A percentile compares a stretch with the other conserved stretches of the same genome.
Evolutionary conservation across 208 protist genomes (phyloP).

Genomic region (Crithidia thermophila): DNA sequence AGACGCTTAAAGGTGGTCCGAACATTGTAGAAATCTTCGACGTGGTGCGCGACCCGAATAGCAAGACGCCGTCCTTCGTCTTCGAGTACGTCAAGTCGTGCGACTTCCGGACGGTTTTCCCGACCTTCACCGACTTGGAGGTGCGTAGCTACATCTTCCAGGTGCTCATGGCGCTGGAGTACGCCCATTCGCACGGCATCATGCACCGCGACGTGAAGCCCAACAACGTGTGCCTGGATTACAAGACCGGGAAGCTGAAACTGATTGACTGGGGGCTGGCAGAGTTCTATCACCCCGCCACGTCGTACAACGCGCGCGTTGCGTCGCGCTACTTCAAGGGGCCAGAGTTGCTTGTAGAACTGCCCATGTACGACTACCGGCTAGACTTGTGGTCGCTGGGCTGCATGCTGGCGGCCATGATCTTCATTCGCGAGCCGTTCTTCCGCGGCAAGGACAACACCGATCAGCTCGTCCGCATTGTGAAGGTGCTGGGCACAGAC

Average conservation of each 20-base stretch:
- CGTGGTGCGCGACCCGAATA: slow-evolving; percentile 98
- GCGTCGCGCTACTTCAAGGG: slow-evolving; percentile 99
- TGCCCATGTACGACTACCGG: slow-evolving; percentile 99
- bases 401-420: slow-evolving; percentile 99
- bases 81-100: slow-evolving; percentile 99
- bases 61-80: slow-evolving; percentile 98
- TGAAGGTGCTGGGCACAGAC: slow-evolving; percentile 97
- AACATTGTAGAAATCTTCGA: slow-evolving; percentile 99
- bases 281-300: slow-evolving; percentile 99
- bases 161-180: slow-evolving; percentile 96
- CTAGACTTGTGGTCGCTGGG: slow-evolving; percentile 99
- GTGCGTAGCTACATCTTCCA: slow-evolving; percentile 99
- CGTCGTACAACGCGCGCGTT: slow-evolving; percentile 99
- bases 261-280: slow-evolving; percentile 99
- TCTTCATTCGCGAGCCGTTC: slow-evolving; percentile 99
- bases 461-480: slow-evolving; percentile 98
- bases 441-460: slow-evolving; percentile 99
- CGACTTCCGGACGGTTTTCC: slow-evolving; percentile 98
- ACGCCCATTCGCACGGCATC: slow-evolving; percentile 98
- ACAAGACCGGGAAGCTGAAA: slow-evolving; percentile 93
- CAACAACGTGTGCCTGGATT: slow-evolving; percentile 99
- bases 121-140: slow-evolving; percentile 97
- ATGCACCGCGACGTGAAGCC: slow-evolving; percentile 99
- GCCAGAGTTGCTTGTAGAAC: slow-evolving; percentile 98
- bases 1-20: slow-evolving; percentile 97